Conservation (phyloP, 2,329 filamentous ascomycete genomes). For the Laburnicola sp. region DNA sequence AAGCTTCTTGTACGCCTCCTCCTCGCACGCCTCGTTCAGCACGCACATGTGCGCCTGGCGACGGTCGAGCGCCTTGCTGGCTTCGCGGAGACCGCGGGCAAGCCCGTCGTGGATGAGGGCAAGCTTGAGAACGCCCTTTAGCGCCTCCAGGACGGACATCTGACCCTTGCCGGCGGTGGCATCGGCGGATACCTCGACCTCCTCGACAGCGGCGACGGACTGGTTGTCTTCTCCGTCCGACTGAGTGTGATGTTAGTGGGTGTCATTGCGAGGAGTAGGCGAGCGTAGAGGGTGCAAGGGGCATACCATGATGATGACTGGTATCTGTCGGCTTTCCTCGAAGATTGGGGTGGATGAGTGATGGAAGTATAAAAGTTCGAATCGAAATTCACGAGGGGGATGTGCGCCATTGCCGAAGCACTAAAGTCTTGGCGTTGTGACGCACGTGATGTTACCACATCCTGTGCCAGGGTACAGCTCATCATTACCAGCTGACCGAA, state of each 20-base stretch:
- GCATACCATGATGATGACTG: constrained; percentile 48
- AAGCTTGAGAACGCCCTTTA: constrained; percentile 98
- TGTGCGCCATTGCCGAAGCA: constrained; percentile 4
- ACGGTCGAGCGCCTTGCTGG: constrained; percentile 97
- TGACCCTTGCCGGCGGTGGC: constrained; percentile 75
- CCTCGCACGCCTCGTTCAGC: constrained; percentile 99
- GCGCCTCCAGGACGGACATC: constrained; percentile 97
- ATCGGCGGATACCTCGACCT: constrained; percentile 96
- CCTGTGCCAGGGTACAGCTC: too few species aligned
- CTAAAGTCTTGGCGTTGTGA: neutral
- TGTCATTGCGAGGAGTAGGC: neutral
- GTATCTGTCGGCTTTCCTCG: constrained; percentile 51
- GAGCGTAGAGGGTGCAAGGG: constrained; percentile 6
- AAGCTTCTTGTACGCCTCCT: constrained; percentile 99
- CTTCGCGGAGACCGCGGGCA: constrained; percentile 96
- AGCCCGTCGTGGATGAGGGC: constrained; percentile 99
- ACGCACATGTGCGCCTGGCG: constrained; percentile 99
- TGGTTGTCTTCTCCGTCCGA: constrained; percentile 99
- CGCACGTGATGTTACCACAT: too few species aligned
- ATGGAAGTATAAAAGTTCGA: constrained; percentile 5
- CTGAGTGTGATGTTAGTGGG: constrained; percentile 53
- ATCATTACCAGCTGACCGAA: too few species aligned
- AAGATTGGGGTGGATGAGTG: constrained; percentile 36
- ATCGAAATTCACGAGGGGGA: neutral
- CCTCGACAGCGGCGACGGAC: constrained; percentile 73